Conservation (phyloP, 1,139 yeast species). For the Yamadazyma dendronema region DNA sequence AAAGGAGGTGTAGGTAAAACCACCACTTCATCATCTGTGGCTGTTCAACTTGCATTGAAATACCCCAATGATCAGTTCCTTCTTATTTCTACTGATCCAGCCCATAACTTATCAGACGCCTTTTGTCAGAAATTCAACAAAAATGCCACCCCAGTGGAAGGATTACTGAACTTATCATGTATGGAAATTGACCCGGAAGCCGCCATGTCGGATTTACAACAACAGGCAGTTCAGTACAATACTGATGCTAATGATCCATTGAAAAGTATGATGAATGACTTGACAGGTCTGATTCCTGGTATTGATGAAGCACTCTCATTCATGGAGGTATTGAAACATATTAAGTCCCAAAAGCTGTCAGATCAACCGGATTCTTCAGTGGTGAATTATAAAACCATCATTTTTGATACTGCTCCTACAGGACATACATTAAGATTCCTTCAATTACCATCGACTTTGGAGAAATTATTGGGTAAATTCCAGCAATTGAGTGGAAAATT, state of each 20-base stretch:
- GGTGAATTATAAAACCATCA: conserved; percentile 71
- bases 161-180: conserved; percentile 82
- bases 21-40: conserved; percentile 92
- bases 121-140: conserved; percentile 97
- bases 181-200: conserved; percentile 99
- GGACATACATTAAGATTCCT: conserved; percentile 95
- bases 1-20: conserved; percentile 99
- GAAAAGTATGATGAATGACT: conserved; percentile 77
- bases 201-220: conserved; percentile 84
- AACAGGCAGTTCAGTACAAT: conserved; percentile 55
- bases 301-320: conserved; percentile 96
- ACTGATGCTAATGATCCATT: conserved; percentile 60
- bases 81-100: conserved; percentile 95
- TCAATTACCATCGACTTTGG: conserved; percentile 89
- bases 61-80: conserved; percentile 80
- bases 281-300: conserved; percentile 95
- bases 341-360: conserved; percentile 63
- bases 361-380: conserved; percentile 23
- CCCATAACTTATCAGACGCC: conserved; percentile 95
- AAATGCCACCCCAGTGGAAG: conserved; percentile 92
- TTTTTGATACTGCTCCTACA: conserved; percentile 97
- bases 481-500: conserved; percentile 81
- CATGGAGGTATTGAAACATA: conserved; percentile 96
- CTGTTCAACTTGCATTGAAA: conserved; percentile 82
- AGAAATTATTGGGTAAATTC: conserved; percentile 81